Conservation (phyloP, 768 basidiomycete species). For the Lactarius psammicola region DNA sequence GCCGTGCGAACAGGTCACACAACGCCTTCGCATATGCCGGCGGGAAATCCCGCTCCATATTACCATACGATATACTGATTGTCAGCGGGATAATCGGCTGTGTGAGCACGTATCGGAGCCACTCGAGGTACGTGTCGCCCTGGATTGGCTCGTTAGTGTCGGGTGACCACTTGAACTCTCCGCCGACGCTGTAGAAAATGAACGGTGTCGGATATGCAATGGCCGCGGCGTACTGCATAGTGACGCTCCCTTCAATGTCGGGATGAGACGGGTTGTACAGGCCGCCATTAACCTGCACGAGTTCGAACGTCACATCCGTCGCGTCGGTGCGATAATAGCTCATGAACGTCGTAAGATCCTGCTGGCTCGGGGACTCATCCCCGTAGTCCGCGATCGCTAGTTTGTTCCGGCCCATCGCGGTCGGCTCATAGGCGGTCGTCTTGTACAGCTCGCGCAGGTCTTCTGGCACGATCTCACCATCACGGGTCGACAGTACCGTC, state of each 20-base stretch:
- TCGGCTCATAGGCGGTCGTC: background rate
- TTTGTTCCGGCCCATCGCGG: too few species aligned
- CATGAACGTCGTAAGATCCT: background rate
- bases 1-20: too few species aligned
- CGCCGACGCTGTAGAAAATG: background rate
- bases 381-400: too few species aligned
- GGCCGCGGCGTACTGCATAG: background rate
- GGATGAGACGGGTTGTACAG: background rate
- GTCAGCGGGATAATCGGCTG: too few species aligned
- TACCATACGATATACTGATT: background rate
- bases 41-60: too few species aligned
- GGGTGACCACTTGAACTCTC: background rate
- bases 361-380: too few species aligned
- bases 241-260: background rate
- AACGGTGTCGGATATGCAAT: background rate
- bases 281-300: background rate
- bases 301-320: too few species aligned
- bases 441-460: background rate
- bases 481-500: background rate
- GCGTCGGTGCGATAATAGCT: background rate
- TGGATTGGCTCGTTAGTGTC: too few species aligned
- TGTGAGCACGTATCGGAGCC: background rate
- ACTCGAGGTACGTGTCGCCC: background rate
- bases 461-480: background rate
- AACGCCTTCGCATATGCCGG: too few species aligned